Evolutionary conservation across 495 filamentous ascomycete species (phyloP).

Genomic region (Annulohypoxylon nitens): DNA sequence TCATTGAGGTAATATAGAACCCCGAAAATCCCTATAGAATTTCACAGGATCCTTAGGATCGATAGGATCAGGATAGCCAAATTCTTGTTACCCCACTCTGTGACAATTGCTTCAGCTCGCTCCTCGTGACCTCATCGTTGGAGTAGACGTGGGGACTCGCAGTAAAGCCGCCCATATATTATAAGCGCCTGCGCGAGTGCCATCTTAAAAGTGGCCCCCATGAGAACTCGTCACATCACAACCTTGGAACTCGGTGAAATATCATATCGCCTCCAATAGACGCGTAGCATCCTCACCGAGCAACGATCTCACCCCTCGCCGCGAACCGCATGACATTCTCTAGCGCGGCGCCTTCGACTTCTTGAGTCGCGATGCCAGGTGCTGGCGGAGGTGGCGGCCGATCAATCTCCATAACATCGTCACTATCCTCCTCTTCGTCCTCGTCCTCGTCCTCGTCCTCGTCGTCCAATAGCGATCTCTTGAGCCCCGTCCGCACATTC

Average conservation of each 20-base stretch:
- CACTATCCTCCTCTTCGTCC: conserved; percentile 67
- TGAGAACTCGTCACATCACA: conserved; percentile 2
- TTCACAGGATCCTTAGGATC: background rate
- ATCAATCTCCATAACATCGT: conserved; percentile 56
- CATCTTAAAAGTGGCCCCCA: conserved; percentile 1
- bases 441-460: conserved; percentile 70
- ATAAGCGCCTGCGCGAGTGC: background rate
- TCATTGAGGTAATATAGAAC: conserved; percentile 12
- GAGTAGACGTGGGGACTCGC: conserved; percentile 5
- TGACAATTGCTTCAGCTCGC: conserved; percentile 1
- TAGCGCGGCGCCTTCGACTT: conserved; percentile 51
- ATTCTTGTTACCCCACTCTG: conserved; percentile 5
- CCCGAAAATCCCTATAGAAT: background rate
- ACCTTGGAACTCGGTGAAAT: background rate
- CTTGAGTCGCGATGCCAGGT: conserved; percentile 48
- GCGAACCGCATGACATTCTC: conserved; percentile 69
- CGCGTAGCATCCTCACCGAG: conserved; percentile 19
- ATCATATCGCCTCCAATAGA: background rate
- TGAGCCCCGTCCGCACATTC: conserved; percentile 78
- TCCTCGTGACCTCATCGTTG: background rate
- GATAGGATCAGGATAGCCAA: background rate
- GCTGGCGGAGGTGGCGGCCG: conserved; percentile 57
- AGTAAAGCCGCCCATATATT: background rate
- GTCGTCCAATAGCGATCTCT: conserved; percentile 68
- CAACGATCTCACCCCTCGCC: conserved; percentile 59